Base-by-base conservation (phyloP, 2,329 filamentous ascomycete genomes). In the Blumeria hordei region DNA sequence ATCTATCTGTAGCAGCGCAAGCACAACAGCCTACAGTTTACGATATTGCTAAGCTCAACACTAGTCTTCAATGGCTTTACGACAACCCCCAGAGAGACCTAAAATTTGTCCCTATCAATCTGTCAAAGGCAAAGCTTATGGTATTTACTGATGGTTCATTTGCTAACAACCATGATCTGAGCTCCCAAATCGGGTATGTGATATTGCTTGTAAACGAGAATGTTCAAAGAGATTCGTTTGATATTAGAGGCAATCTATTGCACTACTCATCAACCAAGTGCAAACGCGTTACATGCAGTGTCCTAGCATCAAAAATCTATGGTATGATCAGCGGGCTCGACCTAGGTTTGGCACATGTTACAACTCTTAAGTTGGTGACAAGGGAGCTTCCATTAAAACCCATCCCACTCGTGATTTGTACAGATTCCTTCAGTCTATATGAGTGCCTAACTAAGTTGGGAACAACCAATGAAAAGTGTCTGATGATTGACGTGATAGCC, bases 271-370 rank as follows among this genome's bases (percentile, higher is more conserved):
- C 41, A 34, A 45, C 41, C n/a, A 54, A 54, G 18, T 54, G 53
- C 16, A 58, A 56, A 37, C 1, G 54, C 18, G 57, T 60, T 28
- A 60, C 54, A 3, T 16, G 47, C 10, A 59, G 56, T 39, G 41
- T 60, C 1, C 35, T 60, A 21, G 53, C 54, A 9, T 58, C 41
- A 3, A 44, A 59, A 37, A 43, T 60, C 8, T 58, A 57, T 21
- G 53, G 43, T 0, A 55, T 58, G 37, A 45, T 56, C 11, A 18
- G 6, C 4, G 53, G 55, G 5, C 41, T 58, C n/a, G 54, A 59
- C 33, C 32, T 36, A 7, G 34, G 49, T 16, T 36, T 52, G 12
- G 32, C 34, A 14, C 11, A 16, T 35, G 18, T 18, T 16, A 35
- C 32, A 36, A 52, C 11, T 36, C 32, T 52, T 11, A 36, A 35